phyloP scores from a whole-genome alignment of 164 flowering plant genomes.

The Tinospora cordifolia region DNA sequence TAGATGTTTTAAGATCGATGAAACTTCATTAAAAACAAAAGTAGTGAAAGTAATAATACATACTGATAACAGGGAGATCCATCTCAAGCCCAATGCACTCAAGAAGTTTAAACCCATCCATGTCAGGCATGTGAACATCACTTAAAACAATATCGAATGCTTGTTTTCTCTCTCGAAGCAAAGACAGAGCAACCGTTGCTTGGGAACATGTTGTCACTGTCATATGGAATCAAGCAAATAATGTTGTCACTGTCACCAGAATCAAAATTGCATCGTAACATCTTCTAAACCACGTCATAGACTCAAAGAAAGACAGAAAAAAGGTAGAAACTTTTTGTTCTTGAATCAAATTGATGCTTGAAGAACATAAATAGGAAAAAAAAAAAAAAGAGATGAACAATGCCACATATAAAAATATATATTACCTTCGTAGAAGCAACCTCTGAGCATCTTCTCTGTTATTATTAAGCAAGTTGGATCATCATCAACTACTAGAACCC shows the following conservation, averaged over 20 bases:
- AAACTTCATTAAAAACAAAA: background rate
- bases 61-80: slow-evolving; percentile 88
- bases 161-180: slow-evolving; percentile 47
- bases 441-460: slow-evolving; percentile 67
- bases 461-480: slow-evolving; percentile 73
- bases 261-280: too few relatives aligned
- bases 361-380: too few relatives aligned
- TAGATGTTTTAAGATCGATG: background rate
- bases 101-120: slow-evolving; percentile 92
- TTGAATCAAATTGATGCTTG: background rate
- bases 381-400: background rate
- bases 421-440: slow-evolving; percentile 64
- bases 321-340: background rate
- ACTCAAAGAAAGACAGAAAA: background rate
- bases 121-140: slow-evolving; percentile 95
- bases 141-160: slow-evolving; percentile 74
- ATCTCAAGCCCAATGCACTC: slow-evolving; percentile 72
- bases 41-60: slow-evolving; percentile 14
- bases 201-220: slow-evolving; percentile 68
- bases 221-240: background rate
- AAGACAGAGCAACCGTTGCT: slow-evolving; percentile 47
- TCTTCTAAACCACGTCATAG: background rate
- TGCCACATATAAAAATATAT: background rate
- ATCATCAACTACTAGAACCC: slow-evolving; percentile 90
- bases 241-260: too few relatives aligned